Percentiles rank a stretch among this genome's conserved stretches.
Evolutionary conservation across 352 stramenopile genomes (phyloP).

Genomic region (Thraustochytrium striatum): DNA sequence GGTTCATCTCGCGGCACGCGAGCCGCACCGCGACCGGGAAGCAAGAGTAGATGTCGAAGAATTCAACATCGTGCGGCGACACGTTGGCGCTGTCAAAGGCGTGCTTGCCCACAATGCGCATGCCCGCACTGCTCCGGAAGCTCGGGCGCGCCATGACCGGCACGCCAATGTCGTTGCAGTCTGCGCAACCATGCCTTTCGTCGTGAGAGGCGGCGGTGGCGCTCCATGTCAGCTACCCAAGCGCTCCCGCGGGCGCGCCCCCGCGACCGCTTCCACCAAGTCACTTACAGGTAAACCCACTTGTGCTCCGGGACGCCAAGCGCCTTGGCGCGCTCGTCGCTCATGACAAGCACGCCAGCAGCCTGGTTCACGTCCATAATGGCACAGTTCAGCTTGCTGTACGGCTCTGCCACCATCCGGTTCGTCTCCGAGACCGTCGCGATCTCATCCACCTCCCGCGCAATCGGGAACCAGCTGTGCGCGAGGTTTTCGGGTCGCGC

Average conservation of each 20-base stretch:
- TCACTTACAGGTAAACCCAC: slow-evolving; percentile 24
- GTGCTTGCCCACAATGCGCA: slow-evolving; percentile 7
- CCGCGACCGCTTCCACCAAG: background rate
- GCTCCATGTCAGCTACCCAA: no score
- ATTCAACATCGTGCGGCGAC: slow-evolving; percentile 1
- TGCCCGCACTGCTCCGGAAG: slow-evolving; percentile 22
- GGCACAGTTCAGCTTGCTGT: slow-evolving; percentile 14
- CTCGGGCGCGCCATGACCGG: slow-evolving; percentile 2
- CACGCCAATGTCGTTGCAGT: background rate
- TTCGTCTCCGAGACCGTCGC: background rate
- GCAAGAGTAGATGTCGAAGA: slow-evolving; percentile 49
- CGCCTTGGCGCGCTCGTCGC: background rate
- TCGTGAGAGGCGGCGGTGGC: no score
- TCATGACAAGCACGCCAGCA: slow-evolving; percentile 25
- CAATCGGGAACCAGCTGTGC: slow-evolving; percentile 12
- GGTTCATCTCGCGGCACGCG: slow-evolving; percentile 30
- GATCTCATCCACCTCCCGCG: background rate
- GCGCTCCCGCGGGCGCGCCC: no score
- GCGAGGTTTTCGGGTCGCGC: background rate
- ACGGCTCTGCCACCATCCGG: slow-evolving; percentile 35
- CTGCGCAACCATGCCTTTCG: slow-evolving; percentile 1
- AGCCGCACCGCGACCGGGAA: slow-evolving; percentile 42
- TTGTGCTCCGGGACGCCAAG: slow-evolving; percentile 21
- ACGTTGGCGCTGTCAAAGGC: background rate
- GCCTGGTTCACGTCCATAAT: slow-evolving; percentile 41